These are phyloP conservation scores for Coelastrella sp. DNA, from an alignment of 139 green algal genomes.

Conservation along the genomic window DNA sequence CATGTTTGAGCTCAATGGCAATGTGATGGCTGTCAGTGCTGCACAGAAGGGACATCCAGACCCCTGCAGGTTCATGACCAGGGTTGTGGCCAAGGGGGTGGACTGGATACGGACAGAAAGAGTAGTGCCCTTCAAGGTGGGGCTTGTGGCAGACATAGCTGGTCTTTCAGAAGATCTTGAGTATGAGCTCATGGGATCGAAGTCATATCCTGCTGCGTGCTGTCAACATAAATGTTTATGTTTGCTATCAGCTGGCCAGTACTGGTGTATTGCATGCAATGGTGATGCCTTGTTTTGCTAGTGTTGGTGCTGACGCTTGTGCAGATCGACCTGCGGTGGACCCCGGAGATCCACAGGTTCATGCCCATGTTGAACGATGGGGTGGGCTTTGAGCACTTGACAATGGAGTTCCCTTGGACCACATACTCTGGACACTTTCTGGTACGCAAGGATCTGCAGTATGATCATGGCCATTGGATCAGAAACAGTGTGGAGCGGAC, in stretches of 20 bases:
- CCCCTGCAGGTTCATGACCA: slow-evolving; percentile 34
- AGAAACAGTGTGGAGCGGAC: no score
- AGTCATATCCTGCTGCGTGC: neutral
- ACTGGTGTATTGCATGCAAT: neutral
- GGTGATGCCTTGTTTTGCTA: neutral
- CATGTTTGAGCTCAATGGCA: slow-evolving; percentile 37
- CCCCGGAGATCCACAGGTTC: slow-evolving; percentile 47
- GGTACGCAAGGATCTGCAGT: neutral
- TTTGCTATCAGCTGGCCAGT: neutral
- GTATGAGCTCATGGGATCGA: neutral
- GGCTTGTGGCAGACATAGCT: neutral
- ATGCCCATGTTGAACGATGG: slow-evolving; percentile 42
- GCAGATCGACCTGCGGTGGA: slow-evolving; percentile 26
- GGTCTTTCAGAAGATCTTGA: neutral
- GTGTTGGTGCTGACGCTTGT: neutral
- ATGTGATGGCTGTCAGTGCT: neutral
- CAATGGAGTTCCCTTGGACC: slow-evolving; percentile 34
- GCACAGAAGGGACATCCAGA: slow-evolving; percentile 18
- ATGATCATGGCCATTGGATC: neutral
- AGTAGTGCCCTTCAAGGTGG: slow-evolving; percentile 30
- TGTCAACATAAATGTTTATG: neutral
- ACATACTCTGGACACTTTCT: slow-evolving; percentile 39
- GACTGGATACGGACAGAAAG: slow-evolving; percentile 41
- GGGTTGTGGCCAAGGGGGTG: slow-evolving; percentile 23
- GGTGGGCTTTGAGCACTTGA: slow-evolving; percentile 37